A percentile compares a stretch with the other conserved stretches of the same genome.
These are phyloP conservation scores for Dictyostelium brefeldianum DNA, from an alignment of 78 protist genomes.

Conservation along the genomic window DNA sequence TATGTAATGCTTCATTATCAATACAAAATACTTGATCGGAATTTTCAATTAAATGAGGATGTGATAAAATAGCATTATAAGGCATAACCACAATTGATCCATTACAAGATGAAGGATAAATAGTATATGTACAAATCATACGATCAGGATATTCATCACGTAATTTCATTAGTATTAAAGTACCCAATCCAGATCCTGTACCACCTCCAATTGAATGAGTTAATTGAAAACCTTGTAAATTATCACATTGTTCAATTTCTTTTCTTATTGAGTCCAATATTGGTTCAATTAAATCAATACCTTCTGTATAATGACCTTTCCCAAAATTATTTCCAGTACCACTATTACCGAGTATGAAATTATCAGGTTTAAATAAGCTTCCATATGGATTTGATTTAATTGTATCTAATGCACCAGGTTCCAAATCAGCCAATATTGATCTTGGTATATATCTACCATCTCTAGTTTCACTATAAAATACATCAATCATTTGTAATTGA, in stretches of 20 bases:
- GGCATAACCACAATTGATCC: constrained; percentile 99
- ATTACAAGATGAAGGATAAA: constrained; percentile 98
- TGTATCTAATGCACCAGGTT: constrained; percentile 98
- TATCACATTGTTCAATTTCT: constrained; percentile 98
- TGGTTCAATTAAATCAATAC: constrained; percentile 95
- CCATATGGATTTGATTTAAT: constrained; percentile 97
- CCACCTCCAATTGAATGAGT: constrained; percentile 99
- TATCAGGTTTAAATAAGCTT: constrained; percentile 97
- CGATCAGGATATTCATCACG: constrained; percentile 99
- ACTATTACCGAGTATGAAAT: constrained; percentile 95
- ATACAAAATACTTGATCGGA: constrained; percentile 96
- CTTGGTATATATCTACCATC: constrained; percentile 98
- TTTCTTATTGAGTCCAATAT: constrained; percentile 98
- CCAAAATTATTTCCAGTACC: constrained; percentile 99
- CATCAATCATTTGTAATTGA: constrained; percentile 97
- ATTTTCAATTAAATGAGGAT: constrained; percentile 98
- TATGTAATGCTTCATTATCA: constrained; percentile 99
- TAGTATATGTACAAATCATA: constrained; percentile 97
- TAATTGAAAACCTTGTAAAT: constrained; percentile 99
- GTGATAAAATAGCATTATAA: constrained; percentile 98
- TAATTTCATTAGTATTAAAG: constrained; percentile 92
- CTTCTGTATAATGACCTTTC: constrained; percentile 98
- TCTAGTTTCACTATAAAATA: constrained; percentile 98
- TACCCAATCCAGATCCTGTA: constrained; percentile 99
- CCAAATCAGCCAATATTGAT: constrained; percentile 98